Base-by-base conservation (phyloP, 805 yeast genomes). In the Nakazawaea ernobii region DNA sequence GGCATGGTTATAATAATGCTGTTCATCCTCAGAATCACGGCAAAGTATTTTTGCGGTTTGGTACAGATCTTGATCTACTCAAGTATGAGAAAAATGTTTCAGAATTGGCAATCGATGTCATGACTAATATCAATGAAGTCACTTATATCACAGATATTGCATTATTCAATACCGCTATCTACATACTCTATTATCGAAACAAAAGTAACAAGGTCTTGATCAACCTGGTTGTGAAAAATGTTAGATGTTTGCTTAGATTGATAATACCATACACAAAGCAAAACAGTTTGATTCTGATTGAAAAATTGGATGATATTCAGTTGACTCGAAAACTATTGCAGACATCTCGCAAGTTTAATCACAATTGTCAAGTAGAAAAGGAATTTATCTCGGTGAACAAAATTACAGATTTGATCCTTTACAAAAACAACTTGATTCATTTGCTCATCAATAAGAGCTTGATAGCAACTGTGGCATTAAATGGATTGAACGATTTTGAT, bases 351-450 rank as follows among this genome's bases (percentile, higher is more conserved):
- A 46, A 46, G 30, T 46, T 46, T 37, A 46, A 46, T 37, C 24
- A 24, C 8, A 9, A 36, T 35, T 45, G 48, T 17, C 14, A 4
- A 9, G 26, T 46, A 5, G 49, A 40, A 5, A 35, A 24, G 20
- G 41, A 36, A 8, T 13, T 4, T 27, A n/a, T 46, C 9, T 4
- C 14, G 2, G 37, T 46, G 17, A n/a, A 32, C n/a, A 24, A 35
- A 8, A 15, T 30, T 7, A 35, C 38, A 8, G 45, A 40, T 35
- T 35, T 46, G 24, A 40, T 46, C 27, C 35, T 46, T 20, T 40
- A 46, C 32, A 46, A 46, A 27, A 46, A 46, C 29, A 40, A 40
- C n/a, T 35, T 40, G 17, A 46, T 46, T 14, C 45, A 46, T 35
- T 30, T 40, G 26, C 41, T 46, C 30, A 30, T 36, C 24, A 33